Percentiles rank a stretch among this genome's conserved stretches.
Evolutionary conservation across 2,329 filamentous ascomycete species (phyloP).

Genomic region (Ophiocordyceps robertsii): DNA sequence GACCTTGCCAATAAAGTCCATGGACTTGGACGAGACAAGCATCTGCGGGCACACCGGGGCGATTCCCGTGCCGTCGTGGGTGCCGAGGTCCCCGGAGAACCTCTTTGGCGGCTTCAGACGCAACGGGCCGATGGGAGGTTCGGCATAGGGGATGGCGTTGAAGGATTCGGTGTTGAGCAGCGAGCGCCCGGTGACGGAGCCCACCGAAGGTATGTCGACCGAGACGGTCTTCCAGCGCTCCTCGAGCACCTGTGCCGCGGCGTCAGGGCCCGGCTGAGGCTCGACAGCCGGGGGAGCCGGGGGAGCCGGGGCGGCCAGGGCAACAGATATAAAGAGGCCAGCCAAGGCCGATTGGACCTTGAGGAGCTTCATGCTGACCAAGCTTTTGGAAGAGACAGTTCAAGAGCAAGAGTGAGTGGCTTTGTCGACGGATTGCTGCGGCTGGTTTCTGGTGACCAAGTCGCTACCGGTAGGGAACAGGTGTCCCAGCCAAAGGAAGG

Average conservation of each 20-base stretch:
- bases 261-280: constrained; percentile 7
- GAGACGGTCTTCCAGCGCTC: constrained; percentile 32
- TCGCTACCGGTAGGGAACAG: no score
- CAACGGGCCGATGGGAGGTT: constrained; percentile 42
- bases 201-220: constrained; percentile 42
- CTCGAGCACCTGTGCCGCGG: constrained; percentile 15
- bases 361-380: background rate
- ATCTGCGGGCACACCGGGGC: constrained; percentile 62
- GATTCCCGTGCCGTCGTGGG: constrained; percentile 41
- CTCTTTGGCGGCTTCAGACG: constrained; percentile 55
- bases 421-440: no score
- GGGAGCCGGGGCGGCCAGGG: constrained; percentile 9
- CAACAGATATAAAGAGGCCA: constrained; percentile 4
- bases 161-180: constrained; percentile 38
- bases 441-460: no score
- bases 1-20: constrained; percentile 25
- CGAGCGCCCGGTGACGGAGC: constrained; percentile 39
- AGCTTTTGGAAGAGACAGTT: no score
- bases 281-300: constrained; percentile 7
- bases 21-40: constrained; percentile 36
- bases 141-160: constrained; percentile 49
- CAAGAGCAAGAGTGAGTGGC: no score
- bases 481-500: no score
- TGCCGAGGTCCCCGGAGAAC: constrained; percentile 43
- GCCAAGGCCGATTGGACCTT: background rate